A percentile compares a stretch with the other conserved stretches of the same genome.
Evolutionary conservation across 2,329 filamentous ascomycete species (phyloP).

Genomic region (Penicillium sp.): DNA sequence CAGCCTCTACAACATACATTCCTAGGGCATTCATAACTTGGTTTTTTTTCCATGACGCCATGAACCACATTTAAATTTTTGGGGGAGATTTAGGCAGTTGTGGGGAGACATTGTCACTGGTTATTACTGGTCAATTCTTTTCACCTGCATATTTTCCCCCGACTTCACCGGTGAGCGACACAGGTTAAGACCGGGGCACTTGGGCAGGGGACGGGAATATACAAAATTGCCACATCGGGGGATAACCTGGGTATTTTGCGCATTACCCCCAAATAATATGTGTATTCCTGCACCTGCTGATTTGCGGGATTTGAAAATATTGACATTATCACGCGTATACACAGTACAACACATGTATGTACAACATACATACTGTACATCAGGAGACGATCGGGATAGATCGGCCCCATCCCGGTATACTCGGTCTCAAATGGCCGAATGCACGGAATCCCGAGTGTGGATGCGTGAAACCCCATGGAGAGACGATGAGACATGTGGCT

Average conservation of each 20-base stretch:
- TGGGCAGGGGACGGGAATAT: constrained; percentile 10
- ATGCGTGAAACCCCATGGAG: constrained; percentile 2
- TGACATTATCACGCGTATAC: not conserved
- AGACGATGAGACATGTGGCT: constrained; percentile 3
- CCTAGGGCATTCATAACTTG: not conserved
- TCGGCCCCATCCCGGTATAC: constrained; percentile 3
- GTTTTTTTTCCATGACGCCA: constrained; percentile 27
- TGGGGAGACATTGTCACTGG: constrained; percentile 17
- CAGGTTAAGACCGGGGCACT: constrained; percentile 16
- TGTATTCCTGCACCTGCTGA: not conserved
- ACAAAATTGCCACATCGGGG: not conserved
- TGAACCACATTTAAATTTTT: constrained; percentile 15
- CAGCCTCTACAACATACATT: constrained; percentile 16
- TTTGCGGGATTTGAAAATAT: not conserved
- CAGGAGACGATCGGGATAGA: constrained; percentile 1
- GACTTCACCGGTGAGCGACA: constrained; percentile 29
- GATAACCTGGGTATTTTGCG: not conserved
- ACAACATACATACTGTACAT: not conserved
- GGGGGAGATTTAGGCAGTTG: constrained; percentile 9
- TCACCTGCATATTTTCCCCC: constrained; percentile 17
- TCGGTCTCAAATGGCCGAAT: constrained; percentile 4
- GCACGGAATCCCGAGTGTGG: constrained; percentile 4
- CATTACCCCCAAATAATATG: not conserved
- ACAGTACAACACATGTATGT: not conserved
- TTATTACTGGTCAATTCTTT: constrained; percentile 15